Percentiles rank a stretch among this genome's conserved stretches.
These are phyloP conservation scores for Fraxinus paxiana DNA, from an alignment of 305 asterid species.

Conservation along the genomic window DNA sequence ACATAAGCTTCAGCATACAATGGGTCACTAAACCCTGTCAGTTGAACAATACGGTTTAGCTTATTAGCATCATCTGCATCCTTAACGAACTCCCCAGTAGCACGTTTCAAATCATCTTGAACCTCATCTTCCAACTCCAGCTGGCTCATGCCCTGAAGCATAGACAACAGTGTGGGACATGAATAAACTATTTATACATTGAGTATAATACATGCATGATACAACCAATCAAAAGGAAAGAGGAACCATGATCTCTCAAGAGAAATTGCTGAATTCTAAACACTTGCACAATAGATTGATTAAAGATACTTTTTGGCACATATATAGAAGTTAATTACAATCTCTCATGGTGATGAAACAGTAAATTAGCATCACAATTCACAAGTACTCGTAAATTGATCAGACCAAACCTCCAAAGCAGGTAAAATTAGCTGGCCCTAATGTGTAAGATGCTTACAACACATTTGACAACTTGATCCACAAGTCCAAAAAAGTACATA, in stretches of 20 bases:
- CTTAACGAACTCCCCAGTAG: slow-evolving; percentile 50
- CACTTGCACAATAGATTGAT: neutral
- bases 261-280: neutral
- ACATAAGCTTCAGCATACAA: slow-evolving; percentile 54
- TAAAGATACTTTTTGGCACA: neutral
- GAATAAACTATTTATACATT: neutral
- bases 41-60: slow-evolving; percentile 45
- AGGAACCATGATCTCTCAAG: neutral
- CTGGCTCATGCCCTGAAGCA: slow-evolving; percentile 51
- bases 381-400: neutral
- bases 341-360: neutral
- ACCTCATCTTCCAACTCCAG: slow-evolving; percentile 52
- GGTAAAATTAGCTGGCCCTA: neutral
- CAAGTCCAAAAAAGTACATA: neutral
- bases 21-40: slow-evolving; percentile 50
- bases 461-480: neutral
- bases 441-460: neutral
- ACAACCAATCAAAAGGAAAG: neutral
- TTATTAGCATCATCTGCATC: slow-evolving; percentile 48
- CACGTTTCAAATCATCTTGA: slow-evolving; percentile 55
- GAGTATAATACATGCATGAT: neutral
- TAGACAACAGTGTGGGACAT: neutral
- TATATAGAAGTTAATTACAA: neutral
- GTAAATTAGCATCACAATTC: neutral
- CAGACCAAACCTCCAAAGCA: neutral